Base-by-base conservation (phyloP, 1,284 basidiomycete species). In the Tremellales sp. region DNA sequence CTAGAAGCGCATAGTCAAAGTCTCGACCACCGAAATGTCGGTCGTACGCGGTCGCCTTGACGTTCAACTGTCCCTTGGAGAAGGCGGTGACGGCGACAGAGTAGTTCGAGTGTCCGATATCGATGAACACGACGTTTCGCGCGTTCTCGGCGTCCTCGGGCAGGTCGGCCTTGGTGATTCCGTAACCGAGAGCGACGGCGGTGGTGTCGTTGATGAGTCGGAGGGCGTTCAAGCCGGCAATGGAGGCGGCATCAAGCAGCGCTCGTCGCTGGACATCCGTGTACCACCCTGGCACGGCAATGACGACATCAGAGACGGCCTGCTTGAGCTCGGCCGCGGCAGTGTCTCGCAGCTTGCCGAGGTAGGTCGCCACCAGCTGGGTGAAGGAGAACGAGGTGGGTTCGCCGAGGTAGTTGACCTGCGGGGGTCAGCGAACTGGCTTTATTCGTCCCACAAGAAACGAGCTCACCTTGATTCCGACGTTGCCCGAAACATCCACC, bases 161-260 rank as follows among this genome's bases (percentile, higher is more conserved):
- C 41, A 95, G 81, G 73, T 95, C 92, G 25, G 85, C 82, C 75
- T 97, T 97, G 61, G 91, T 95, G 78, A 95, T 95, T 65, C 92
- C 92, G 75, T 92, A 95, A 47, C 87, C 89, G 66, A 95, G 85
- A 22, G 92, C 92, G 50, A 86, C 81, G 44, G 91, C 90, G 54
- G 92, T 94, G 51, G 86, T 85, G 73, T 95, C 91, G 76, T 94
- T 94, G 77, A 95, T 90, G 67, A 97, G 80, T 48, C 91, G 86
- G 51, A 95, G 86, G 56, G 82, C 76, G 73, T 92, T 93, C 56
- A 95, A 80, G 50, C 85, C 84, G 43, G 87, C 89, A 61, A 97
- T 88, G 57, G 82, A 71, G 40, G 90, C 88, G 28, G 92, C 90
- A 64, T 92, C 88, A 41, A 91, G 79, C 53, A 93, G 68, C 2